Conservation (phyloP, 306 rosid genomes). For the Begonia peltatifolia region DNA sequence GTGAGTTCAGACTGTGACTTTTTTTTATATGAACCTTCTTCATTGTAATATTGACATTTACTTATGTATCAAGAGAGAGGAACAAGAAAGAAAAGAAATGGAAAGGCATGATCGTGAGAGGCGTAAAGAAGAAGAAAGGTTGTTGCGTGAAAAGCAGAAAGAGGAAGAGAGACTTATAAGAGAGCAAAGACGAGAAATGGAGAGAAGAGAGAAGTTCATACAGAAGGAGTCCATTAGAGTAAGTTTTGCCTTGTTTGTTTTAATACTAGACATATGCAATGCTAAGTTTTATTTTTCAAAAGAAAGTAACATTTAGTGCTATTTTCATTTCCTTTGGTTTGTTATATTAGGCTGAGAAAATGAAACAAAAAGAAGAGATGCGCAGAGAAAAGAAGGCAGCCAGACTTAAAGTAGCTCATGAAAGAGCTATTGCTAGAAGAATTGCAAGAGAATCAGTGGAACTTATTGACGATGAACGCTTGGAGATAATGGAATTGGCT, state of each 20-base stretch:
- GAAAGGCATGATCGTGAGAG: slow-evolving; percentile 65
- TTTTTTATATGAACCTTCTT: background rate
- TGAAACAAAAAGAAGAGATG: slow-evolving; percentile 58
- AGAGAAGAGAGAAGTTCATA: slow-evolving; percentile 51
- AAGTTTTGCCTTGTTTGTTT: slow-evolving; percentile 12
- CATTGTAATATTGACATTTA: slow-evolving; percentile 13
- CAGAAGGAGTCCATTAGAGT: slow-evolving; percentile 61
- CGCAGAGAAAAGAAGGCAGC: slow-evolving; percentile 58
- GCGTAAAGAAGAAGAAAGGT: slow-evolving; percentile 64
- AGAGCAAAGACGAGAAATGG: slow-evolving; percentile 63
- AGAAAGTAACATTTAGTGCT: no score
- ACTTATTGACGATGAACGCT: slow-evolving; percentile 59
- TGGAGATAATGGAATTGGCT: slow-evolving; percentile 75
- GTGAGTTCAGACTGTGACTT: slow-evolving; percentile 10
- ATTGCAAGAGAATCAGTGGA: slow-evolving; percentile 57
- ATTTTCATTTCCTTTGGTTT: background rate
- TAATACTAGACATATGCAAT: background rate
- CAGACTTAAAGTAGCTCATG: slow-evolving; percentile 58
- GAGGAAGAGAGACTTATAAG: slow-evolving; percentile 62
- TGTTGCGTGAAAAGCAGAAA: slow-evolving; percentile 59
- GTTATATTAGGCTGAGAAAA: slow-evolving; percentile 43
- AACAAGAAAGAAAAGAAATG: slow-evolving; percentile 54
- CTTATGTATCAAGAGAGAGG: slow-evolving; percentile 42
- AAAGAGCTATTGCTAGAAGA: slow-evolving; percentile 58
- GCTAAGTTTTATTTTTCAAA: no score